A percentile compares a stretch with the other conserved stretches of the same genome.
phyloP scores from a whole-genome alignment of 345 rosid genomes.

The Moringa oleifera region DNA sequence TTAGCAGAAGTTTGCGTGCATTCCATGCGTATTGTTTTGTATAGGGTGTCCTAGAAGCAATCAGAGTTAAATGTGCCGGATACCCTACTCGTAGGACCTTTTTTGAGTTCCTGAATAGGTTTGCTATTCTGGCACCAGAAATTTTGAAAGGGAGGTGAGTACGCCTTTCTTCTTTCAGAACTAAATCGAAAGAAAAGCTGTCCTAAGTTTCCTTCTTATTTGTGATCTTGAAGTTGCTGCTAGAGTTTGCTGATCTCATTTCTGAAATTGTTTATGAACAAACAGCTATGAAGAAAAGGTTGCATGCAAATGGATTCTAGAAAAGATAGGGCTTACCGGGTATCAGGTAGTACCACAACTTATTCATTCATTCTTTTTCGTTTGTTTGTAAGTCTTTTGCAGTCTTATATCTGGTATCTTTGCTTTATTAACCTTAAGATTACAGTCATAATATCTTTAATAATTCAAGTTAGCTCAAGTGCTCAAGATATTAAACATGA shows the following conservation, averaged over 20 bases:
- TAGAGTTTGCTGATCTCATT: constrained; percentile 9
- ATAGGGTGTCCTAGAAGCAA: constrained; percentile 97
- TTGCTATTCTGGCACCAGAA: constrained; percentile 64
- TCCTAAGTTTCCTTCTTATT: constrained; percentile 6
- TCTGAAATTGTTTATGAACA: constrained; percentile 15
- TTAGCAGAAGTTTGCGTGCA: constrained; percentile 10
- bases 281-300: constrained; percentile 62
- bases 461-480: too few species aligned
- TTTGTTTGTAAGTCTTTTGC: neutral
- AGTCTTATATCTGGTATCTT: neutral
- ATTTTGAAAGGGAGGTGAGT: constrained; percentile 51
- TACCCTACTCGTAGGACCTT: constrained; percentile 72
- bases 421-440: neutral
- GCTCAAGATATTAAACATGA: neutral
- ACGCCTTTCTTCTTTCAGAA: constrained; percentile 12
- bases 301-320: constrained; percentile 75
- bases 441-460: neutral
- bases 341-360: constrained; percentile 52
- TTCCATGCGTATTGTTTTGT: constrained; percentile 23
- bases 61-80: constrained; percentile 84
- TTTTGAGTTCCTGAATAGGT: constrained; percentile 57
- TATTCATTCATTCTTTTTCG: neutral
- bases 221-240: constrained; percentile 18
- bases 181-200: neutral
- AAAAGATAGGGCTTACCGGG: constrained; percentile 53